Base-by-base conservation (phyloP, 441 rosid species). In the Jatropha podagrica region DNA sequence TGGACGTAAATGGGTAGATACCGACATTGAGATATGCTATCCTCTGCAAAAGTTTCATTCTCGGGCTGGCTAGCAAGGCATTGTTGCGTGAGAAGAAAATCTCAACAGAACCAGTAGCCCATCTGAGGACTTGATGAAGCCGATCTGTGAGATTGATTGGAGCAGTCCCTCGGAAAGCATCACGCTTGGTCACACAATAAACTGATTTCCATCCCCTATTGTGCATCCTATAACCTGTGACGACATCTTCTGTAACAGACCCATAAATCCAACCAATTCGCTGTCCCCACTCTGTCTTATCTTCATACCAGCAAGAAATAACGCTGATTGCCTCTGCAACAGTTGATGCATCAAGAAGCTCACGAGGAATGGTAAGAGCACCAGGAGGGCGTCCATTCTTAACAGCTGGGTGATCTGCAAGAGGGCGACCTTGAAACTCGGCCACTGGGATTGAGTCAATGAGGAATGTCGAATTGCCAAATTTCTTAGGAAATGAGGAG, bases 81-180 rank as follows among this genome's bases (percentile, higher is more conserved):
- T 93, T 93, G 87, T 93, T 93, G 37, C 91, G 90, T 10, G 98
- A 93, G 85, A 93, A 93, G 75, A 93, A 93, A 78, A 93, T 93
- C 81, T 93, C 98, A 7, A 93, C 98, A 3, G 97, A 93, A 32
- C 98, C 98, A 81, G 98, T 93, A 65, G 98, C 98, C 97, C 98
- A 93, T 48, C 98, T 79, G 11, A 93, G 86, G 64, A 93, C 98
- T 80, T 93, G 98, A 82, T 93, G 97, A 55, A 93, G 91, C 87
- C 97, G 84, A 76, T 91, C 98, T 3, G 98, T 93, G 72, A 93
- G 92, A 86, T 93, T 93, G 71, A 93, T 91, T 0, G 98, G 98
- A 67, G 98, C 97, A 59, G 97, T 91, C 63, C 98, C 98, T 20
- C 96, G 89, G 79, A 93, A 93, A 42, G 98, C 96, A 65, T 93